These are phyloP conservation scores for Sedum album DNA, from an alignment of 164 flowering plant species.

Conservation along the genomic window DNA sequence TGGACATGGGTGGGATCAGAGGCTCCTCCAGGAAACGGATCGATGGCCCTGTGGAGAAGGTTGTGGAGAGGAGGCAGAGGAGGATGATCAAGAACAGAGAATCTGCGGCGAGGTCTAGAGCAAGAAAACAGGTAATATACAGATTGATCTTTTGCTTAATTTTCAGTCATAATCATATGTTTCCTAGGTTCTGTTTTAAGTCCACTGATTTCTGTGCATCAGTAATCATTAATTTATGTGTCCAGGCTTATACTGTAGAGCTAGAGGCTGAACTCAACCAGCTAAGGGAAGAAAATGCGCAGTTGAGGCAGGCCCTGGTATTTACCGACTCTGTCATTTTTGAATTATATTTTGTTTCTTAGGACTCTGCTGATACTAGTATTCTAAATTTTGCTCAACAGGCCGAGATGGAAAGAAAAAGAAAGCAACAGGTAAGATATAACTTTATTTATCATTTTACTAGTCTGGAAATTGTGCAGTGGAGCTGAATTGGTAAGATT, in stretches of 20 bases:
- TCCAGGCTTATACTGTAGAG: slow-evolving; percentile 92
- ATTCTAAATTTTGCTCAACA: slow-evolving; percentile 17
- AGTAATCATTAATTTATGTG: too few relatives aligned
- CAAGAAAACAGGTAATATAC: slow-evolving; percentile 69
- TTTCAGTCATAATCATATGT: too few relatives aligned
- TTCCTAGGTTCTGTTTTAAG: too few relatives aligned
- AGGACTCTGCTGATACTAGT: neutral
- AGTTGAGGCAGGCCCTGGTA: slow-evolving; percentile 66
- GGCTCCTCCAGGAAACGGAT: slow-evolving; percentile 46
- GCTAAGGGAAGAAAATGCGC: slow-evolving; percentile 69
- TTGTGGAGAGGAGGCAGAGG: slow-evolving; percentile 84
- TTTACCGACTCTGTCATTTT: neutral
- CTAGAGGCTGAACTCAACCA: slow-evolving; percentile 88
- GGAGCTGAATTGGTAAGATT: neutral
- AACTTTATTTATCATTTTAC: neutral
- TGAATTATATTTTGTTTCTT: neutral
- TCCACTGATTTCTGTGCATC: neutral
- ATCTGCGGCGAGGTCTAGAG: slow-evolving; percentile 93
- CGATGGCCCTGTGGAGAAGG: slow-evolving; percentile 86
- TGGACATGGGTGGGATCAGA: slow-evolving; percentile 48
- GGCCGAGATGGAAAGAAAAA: slow-evolving; percentile 54
- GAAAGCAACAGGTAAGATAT: slow-evolving; percentile 53
- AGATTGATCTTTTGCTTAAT: neutral
- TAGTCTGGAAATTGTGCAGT: neutral
- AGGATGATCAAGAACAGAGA: slow-evolving; percentile 98